A percentile compares a stretch with the other conserved stretches of the same genome.
These are phyloP conservation scores for Cladosporium oxysporum DNA, from an alignment of 2,329 filamentous ascomycete species.

Conservation along the genomic window DNA sequence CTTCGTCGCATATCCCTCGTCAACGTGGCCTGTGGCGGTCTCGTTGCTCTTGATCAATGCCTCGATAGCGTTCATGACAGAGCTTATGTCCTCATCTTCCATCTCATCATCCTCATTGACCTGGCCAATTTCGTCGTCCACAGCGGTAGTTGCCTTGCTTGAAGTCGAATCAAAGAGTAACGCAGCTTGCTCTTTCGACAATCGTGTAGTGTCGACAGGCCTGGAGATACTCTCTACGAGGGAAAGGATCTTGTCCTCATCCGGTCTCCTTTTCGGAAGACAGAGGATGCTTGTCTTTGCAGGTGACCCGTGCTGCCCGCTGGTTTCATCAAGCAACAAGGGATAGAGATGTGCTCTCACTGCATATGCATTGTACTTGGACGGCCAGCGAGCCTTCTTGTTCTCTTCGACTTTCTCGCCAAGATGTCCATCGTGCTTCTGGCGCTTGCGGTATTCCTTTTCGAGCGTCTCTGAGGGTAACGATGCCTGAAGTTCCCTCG, in stretches of 20 bases:
- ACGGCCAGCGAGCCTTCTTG: not conserved
- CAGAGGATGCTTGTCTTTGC: not conserved
- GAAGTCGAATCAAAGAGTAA: not conserved
- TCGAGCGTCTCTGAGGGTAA: not conserved
- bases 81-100: not conserved
- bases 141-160: not conserved
- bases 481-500: not conserved
- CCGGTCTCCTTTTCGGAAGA: not conserved
- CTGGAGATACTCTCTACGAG: not conserved
- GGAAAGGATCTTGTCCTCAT: not conserved
- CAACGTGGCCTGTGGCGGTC: too few relatives aligned
- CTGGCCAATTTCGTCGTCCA: not conserved
- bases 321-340: not conserved
- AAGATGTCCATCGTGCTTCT: not conserved
- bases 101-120: not conserved
- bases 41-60: not conserved
- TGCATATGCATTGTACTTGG: not conserved
- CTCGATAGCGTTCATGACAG: not conserved
- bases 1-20: not conserved
- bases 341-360: not conserved
- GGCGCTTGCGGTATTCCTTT: not conserved
- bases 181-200: not conserved
- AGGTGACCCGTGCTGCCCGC: not conserved
- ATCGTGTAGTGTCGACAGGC: not conserved
- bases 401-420: not conserved